phyloP scores from a whole-genome alignment of 1,284 basidiomycete species.

The Puccinia coronata region DNA sequence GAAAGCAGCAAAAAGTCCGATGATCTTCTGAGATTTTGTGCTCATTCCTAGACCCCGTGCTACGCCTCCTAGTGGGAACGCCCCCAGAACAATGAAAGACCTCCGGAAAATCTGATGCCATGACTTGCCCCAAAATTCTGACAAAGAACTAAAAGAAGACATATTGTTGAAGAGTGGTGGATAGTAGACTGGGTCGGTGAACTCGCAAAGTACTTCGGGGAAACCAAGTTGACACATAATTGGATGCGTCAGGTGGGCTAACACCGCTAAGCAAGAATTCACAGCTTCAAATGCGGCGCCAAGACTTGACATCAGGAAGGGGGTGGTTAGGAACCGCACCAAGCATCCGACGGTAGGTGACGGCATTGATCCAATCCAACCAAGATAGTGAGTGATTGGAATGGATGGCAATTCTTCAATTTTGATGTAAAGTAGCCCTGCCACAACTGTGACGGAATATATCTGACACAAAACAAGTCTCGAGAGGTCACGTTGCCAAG shows the following conservation, averaged over 20 bases:
- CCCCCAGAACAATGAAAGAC: slow-evolving; percentile 18
- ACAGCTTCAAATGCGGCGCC: neutral
- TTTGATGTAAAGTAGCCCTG: neutral
- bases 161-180: slow-evolving; percentile 21
- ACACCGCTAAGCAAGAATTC: slow-evolving; percentile 14
- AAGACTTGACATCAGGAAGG: neutral
- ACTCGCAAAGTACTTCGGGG: slow-evolving; percentile 13
- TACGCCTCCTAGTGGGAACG: neutral
- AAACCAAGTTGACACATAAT: slow-evolving; percentile 13
- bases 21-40: neutral
- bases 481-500: neutral
- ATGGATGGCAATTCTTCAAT: neutral
- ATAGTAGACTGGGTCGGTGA: slow-evolving; percentile 21
- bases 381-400: neutral
- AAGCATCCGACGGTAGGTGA: neutral
- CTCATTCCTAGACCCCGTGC: slow-evolving; percentile 2
- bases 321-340: neutral
- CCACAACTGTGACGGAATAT: neutral
- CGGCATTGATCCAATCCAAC: neutral
- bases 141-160: neutral
- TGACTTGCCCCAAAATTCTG: slow-evolving; percentile 27
- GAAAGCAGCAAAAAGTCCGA: slow-evolving; percentile 26
- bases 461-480: slow-evolving; percentile 1
- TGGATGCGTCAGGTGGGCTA: slow-evolving; percentile 20
- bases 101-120: slow-evolving; percentile 28